phyloP scores from a whole-genome alignment of 371 early-diverging fungal species.

The Lichtheimia hyalospora region DNA sequence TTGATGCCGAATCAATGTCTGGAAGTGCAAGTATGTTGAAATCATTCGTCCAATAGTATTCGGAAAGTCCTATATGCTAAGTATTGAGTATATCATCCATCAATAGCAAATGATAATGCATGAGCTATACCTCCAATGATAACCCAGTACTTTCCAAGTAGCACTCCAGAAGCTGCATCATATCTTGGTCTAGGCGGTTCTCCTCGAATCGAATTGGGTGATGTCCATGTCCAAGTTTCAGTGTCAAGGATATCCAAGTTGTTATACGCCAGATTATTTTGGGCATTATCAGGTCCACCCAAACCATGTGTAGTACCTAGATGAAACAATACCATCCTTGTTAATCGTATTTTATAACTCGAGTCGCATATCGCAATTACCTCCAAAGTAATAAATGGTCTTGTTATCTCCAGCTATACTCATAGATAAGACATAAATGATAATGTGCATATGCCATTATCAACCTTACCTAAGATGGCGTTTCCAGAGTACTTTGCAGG shows the following conservation, averaged over 20 bases:
- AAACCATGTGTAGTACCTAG: not conserved
- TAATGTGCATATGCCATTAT: too few relatives aligned
- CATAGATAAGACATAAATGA: too few relatives aligned
- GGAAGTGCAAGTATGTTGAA: not conserved
- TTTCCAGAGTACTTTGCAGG: not conserved
- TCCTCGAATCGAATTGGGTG: not conserved
- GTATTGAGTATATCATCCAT: not conserved
- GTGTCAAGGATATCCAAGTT: not conserved
- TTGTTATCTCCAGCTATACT: not conserved
- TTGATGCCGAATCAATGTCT: not conserved
- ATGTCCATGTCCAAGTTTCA: not conserved
- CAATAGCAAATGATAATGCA: not conserved
- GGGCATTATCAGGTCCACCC: not conserved
- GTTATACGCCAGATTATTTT: not conserved
- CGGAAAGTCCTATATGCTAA: not conserved
- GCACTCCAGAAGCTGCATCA: not conserved
- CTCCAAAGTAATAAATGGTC: not conserved
- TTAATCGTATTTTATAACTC: not conserved
- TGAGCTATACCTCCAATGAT: not conserved
- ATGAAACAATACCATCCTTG: not conserved
- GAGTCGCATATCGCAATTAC: not conserved
- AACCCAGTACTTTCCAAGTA: not conserved
- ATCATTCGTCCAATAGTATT: not conserved
- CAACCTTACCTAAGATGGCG: not conserved
- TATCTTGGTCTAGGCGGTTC: not conserved